Percentiles rank a stretch among this genome's conserved stretches.
These are phyloP conservation scores for Pyrrhoderma lamaoense DNA, from an alignment of 1,284 basidiomycete genomes.

Conservation along the genomic window DNA sequence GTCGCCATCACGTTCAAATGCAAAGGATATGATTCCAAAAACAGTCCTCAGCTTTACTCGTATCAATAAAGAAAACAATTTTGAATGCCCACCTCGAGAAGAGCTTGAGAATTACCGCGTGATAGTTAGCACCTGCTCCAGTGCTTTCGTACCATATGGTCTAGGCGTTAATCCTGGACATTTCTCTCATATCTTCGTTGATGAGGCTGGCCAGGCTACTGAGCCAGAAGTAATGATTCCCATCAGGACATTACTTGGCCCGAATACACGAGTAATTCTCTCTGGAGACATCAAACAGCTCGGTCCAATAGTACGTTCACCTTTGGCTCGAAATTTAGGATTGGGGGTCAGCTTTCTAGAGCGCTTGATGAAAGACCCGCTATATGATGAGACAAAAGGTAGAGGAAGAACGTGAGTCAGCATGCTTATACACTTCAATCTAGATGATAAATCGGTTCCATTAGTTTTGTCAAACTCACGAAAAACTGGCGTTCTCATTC, in stretches of 20 bases:
- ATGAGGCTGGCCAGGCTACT: conserved; percentile 40
- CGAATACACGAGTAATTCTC: conserved; percentile 45
- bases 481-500: conserved; percentile 54
- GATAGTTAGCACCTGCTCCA: conserved; percentile 55
- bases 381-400: conserved; percentile 36
- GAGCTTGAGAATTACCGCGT: conserved; percentile 42
- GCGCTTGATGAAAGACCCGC: conserved; percentile 42
- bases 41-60: conserved; percentile 30
- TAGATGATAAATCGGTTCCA: background rate
- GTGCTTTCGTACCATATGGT: conserved; percentile 46
- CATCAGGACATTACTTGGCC: conserved; percentile 47
- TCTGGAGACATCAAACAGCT: conserved; percentile 59
- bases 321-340: conserved; percentile 41
- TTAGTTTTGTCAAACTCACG: conserved; percentile 41
- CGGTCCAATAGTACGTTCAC: conserved; percentile 51
- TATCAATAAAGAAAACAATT: conserved; percentile 34
- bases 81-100: conserved; percentile 37
- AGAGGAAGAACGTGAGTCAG: conserved; percentile 36
- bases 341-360: conserved; percentile 50
- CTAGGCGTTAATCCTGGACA: conserved; percentile 38
- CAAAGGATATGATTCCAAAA: conserved; percentile 25
- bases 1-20: conserved; percentile 50
- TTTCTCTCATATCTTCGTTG: conserved; percentile 34
- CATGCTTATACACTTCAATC: conserved; percentile 1
- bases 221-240: conserved; percentile 54